Conservation (phyloP, 1,139 yeast species). For the Yamadazyma aaseri region DNA sequence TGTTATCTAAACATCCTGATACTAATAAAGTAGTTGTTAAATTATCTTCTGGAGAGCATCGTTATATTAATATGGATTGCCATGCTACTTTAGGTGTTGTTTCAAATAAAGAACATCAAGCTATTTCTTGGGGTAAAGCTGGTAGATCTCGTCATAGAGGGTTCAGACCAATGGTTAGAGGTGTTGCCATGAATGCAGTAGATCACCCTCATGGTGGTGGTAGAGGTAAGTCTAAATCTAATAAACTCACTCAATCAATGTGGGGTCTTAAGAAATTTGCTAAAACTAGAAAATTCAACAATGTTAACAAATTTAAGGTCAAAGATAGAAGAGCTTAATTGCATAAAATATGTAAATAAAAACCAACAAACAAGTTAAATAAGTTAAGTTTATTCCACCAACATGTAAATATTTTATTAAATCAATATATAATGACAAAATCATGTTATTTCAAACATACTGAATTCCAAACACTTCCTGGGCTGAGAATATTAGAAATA, state of each 20-base stretch:
- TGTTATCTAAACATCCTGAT: conserved; percentile 76
- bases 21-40: conserved; percentile 73
- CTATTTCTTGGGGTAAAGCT: conserved; percentile 91
- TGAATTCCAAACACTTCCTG: conserved; percentile 5
- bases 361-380: no score
- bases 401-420: background rate
- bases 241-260: conserved; percentile 89
- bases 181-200: conserved; percentile 96
- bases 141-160: conserved; percentile 94
- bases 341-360: conserved; percentile 5
- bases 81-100: conserved; percentile 95
- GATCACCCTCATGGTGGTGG: conserved; percentile 99
- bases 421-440: conserved; percentile 1
- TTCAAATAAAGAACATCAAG: conserved; percentile 93
- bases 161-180: conserved; percentile 93
- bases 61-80: conserved; percentile 81
- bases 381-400: background rate
- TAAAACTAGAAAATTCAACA: conserved; percentile 90
- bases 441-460: conserved; percentile 4
- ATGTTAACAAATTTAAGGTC: conserved; percentile 78
- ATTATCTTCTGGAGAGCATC: conserved; percentile 89
- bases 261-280: conserved; percentile 97
- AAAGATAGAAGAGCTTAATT: conserved; percentile 65
- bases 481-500: conserved; percentile 7
- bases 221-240: conserved; percentile 97